phyloP scores from a whole-genome alignment of 768 basidiomycete species.

The Terana coerulea region DNA sequence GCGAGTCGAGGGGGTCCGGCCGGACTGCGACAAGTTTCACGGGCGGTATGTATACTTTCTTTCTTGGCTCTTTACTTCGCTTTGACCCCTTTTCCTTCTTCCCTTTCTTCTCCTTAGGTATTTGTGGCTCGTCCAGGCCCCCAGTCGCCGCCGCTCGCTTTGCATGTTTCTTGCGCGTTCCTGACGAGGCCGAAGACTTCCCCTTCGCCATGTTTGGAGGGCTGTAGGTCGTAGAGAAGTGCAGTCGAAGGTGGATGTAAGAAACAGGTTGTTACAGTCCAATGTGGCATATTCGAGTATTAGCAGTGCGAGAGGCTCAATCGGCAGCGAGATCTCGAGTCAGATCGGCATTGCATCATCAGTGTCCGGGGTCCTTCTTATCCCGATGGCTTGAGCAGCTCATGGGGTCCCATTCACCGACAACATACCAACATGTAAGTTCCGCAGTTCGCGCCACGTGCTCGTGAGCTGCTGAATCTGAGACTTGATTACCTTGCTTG shows the following conservation, averaged over 20 bases:
- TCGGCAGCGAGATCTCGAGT: constrained; percentile 11
- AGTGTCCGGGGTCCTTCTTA: constrained; percentile 7
- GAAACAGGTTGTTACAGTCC: background rate
- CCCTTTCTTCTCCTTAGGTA: constrained; percentile 34
- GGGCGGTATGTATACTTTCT: constrained; percentile 86
- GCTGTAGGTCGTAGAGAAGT: background rate
- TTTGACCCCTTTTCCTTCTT: constrained; percentile 55
- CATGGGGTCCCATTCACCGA: too few relatives aligned
- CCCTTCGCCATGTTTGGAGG: constrained; percentile 37
- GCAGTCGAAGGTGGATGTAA: background rate
- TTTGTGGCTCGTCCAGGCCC: constrained; percentile 22
- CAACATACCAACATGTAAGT: too few relatives aligned
- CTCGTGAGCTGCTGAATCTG: too few relatives aligned
- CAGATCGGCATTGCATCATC: constrained; percentile 9
- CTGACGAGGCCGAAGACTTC: constrained; percentile 81
- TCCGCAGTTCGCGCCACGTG: too few relatives aligned
- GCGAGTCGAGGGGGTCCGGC: constrained; percentile 84
- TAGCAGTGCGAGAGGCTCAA: background rate
- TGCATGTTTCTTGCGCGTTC: constrained; percentile 91
- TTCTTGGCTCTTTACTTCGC: constrained; percentile 62
- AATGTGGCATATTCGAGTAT: background rate
- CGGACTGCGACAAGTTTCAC: constrained; percentile 69
- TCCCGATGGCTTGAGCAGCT: too few relatives aligned
- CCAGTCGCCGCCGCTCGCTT: constrained; percentile 48
- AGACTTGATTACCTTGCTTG: too few relatives aligned